Conservation (phyloP, 805 yeast species). For the Nakazawaea holstii region DNA sequence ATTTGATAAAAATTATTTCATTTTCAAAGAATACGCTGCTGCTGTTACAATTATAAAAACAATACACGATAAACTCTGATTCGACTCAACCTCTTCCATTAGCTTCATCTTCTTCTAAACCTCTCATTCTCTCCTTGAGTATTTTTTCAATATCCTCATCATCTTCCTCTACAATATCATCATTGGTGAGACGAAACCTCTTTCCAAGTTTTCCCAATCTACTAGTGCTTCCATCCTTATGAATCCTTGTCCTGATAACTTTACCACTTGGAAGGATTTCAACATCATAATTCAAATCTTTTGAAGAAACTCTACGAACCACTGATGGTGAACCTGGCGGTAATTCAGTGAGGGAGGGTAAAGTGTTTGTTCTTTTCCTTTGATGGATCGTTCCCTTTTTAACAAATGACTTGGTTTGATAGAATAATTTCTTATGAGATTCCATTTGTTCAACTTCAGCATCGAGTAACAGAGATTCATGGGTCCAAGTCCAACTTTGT, state of each 20-base stretch:
- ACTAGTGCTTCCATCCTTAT: slow-evolving; percentile 17
- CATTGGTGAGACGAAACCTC: slow-evolving; percentile 30
- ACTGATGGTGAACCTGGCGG: slow-evolving; percentile 42
- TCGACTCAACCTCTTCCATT: not conserved
- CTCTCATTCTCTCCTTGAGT: slow-evolving; percentile 27
- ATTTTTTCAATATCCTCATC: slow-evolving; percentile 50
- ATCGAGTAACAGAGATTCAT: slow-evolving; percentile 25
- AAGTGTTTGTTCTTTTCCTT: slow-evolving; percentile 45
- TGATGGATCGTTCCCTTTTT: slow-evolving; percentile 34
- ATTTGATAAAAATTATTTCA: no score
- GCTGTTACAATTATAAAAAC: no score
- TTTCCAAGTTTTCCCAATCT: slow-evolving; percentile 28
- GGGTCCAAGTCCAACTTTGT: slow-evolving; percentile 71
- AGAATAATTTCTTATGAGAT: slow-evolving; percentile 12
- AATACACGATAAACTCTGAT: no score
- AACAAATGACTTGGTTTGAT: slow-evolving; percentile 24
- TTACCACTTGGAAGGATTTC: slow-evolving; percentile 77
- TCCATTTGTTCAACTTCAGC: slow-evolving; percentile 18
- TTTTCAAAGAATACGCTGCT: no score
- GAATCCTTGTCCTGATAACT: slow-evolving; percentile 36
- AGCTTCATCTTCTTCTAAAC: slow-evolving; percentile 17
- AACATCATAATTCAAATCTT: slow-evolving; percentile 33
- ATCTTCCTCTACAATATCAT: slow-evolving; percentile 35
- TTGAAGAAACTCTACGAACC: slow-evolving; percentile 24
- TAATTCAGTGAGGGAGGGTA: slow-evolving; percentile 39